These are phyloP conservation scores for Microbotryum scabiosae DNA, from an alignment of 1,284 basidiomycete genomes.

Conservation along the genomic window DNA sequence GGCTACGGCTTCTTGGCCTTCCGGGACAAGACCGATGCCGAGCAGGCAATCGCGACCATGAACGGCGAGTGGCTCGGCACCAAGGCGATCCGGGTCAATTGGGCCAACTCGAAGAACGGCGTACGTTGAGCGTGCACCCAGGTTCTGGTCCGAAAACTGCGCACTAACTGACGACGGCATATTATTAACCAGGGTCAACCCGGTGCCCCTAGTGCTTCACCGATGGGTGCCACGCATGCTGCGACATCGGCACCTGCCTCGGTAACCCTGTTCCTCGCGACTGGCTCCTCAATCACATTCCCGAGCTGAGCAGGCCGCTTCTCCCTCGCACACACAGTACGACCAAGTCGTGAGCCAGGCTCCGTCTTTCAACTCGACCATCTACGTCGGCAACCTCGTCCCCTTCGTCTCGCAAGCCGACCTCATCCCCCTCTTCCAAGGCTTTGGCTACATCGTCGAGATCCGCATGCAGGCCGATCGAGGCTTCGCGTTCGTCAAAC, in stretches of 20 bases:
- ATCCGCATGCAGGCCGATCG: conserved; percentile 97
- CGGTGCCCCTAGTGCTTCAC: no score
- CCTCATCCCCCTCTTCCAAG: conserved; percentile 90
- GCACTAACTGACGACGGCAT: no score
- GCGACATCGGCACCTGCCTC: conserved; percentile 4
- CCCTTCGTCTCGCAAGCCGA: conserved; percentile 92
- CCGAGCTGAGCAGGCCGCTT: conserved; percentile 4
- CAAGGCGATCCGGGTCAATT: conserved; percentile 96
- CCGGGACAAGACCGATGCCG: conserved; percentile 93
- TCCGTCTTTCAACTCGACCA: conserved; percentile 83
- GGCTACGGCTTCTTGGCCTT: conserved; percentile 90
- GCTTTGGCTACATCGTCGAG: conserved; percentile 93
- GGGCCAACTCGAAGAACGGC: conserved; percentile 93
- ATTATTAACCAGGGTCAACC: no score
- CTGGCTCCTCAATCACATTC: not conserved
- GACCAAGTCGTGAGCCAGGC: conserved; percentile 81
- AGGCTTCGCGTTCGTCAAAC: conserved; percentile 96
- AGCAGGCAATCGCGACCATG: conserved; percentile 96
- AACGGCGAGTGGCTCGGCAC: conserved; percentile 99
- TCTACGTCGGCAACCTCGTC: conserved; percentile 96
- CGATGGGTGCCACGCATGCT: no score
- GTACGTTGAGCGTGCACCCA: no score
- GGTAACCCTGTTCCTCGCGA: not conserved
- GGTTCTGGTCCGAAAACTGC: no score
- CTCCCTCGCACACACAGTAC: conserved; percentile 59